phyloP scores from a whole-genome alignment of 73 alveolate genomes.

The Diophrys sp. region DNA sequence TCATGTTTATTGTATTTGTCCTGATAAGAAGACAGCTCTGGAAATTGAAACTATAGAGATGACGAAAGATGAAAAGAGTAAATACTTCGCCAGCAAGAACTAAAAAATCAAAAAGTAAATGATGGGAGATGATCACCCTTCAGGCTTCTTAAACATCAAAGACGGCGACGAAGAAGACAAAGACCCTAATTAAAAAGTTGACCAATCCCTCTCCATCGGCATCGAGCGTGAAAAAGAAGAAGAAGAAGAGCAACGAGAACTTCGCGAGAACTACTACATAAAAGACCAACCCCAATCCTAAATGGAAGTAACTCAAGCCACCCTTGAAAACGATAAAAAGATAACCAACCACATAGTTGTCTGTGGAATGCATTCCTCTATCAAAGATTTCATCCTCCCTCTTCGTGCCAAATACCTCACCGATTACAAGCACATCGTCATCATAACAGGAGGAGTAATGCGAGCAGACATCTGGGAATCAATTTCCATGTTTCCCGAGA shows the following conservation, averaged over 20 bases:
- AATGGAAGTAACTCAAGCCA: constrained; percentile 51
- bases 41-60: constrained; percentile 47
- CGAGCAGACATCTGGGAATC: constrained; percentile 88
- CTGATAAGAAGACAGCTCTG: constrained; percentile 55
- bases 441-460: constrained; percentile 71
- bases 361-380: constrained; percentile 95
- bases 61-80: constrained; percentile 54
- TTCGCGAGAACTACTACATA: constrained; percentile 20
- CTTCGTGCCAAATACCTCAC: constrained; percentile 91
- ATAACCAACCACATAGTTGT: constrained; percentile 89
- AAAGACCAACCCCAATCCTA: constrained; percentile 27
- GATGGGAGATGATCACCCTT: constrained; percentile 4
- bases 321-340: constrained; percentile 71
- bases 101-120: constrained; percentile 9
- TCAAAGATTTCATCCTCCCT: constrained; percentile 88
- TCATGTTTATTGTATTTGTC: constrained; percentile 57
- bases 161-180: constrained; percentile 37
- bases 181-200: background rate
- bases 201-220: constrained; percentile 33
- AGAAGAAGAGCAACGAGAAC: constrained; percentile 29
- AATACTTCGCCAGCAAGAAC: constrained; percentile 32
- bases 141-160: background rate
- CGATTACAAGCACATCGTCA: constrained; percentile 76
- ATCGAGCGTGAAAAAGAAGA: constrained; percentile 1
- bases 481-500: constrained; percentile 77